Base-by-base conservation (phyloP, 139 green algal genomes). In the Tetratostichococcus sp. region DNA sequence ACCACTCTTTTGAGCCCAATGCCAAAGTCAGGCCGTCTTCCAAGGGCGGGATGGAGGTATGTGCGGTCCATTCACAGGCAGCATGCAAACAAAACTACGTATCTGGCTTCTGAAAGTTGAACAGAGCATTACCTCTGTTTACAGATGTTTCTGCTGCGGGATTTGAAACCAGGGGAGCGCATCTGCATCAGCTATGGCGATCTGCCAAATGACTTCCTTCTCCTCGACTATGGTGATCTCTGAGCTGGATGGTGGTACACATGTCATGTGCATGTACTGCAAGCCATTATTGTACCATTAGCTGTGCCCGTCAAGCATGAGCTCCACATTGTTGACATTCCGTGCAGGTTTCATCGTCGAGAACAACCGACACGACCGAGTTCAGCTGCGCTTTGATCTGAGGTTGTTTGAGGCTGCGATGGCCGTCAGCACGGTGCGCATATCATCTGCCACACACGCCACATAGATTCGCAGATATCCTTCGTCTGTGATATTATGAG, bases 121-220 rank as follows among this genome's bases (percentile, higher is more conserved):
- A n/a, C n/a, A n/a, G n/a, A n/a, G n/a, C n/a, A n/a, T n/a, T n/a
- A n/a, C n/a, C n/a, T n/a, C n/a, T n/a, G n/a, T n/a, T n/a, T 71
- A n/a, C 69, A 77, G 75, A 65, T 79, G 30, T 11, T 73, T 2
- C 30, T 69, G 2, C 25, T 50, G 17, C 42, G 71, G 30, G 25
- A 80, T 23, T 43, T 88, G 31, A 23, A 2, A 5, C 72, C 73
- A 21, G 86, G 88, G 0, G 85, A 94, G 77, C 75, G 83, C 0
- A 71, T 97, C 65, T 73, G 89, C 6, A 73, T 97, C 3, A 88
- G 57, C 69, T 97, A 97, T 75, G 93, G 93, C 58, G 33, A 76
- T 50, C 86, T 97, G 17, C 62, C 43, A 73, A 97, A 97, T 65
- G 92, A 97, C 81, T 91, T 94, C 43, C 74, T 97, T 28, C 81